Conservation (phyloP, 179 eudicot genomes). For the Beta macrorhiza region DNA sequence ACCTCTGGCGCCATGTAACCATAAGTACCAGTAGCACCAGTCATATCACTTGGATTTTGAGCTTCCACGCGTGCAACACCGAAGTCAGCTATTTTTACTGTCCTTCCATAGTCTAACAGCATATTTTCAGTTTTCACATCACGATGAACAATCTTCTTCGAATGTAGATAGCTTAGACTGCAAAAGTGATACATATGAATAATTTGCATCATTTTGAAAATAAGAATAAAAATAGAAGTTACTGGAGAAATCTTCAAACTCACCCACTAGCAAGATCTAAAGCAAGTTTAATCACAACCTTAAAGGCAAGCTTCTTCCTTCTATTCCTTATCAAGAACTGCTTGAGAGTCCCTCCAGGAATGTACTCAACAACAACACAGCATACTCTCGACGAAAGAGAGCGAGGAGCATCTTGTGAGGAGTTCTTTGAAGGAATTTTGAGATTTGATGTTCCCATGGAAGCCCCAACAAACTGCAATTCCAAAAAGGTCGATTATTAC, state of each 20-base stretch:
- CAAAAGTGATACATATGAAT: constrained; percentile 5
- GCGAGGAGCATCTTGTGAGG: constrained; percentile 19
- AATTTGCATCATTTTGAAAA: background rate
- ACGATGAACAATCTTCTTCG: constrained; percentile 50
- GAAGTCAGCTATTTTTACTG: constrained; percentile 44
- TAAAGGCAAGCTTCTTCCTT: constrained; percentile 41
- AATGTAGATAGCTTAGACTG: constrained; percentile 43
- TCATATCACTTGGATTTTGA: constrained; percentile 48
- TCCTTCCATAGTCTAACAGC: constrained; percentile 33
- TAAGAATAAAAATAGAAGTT: background rate
- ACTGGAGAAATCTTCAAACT: background rate
- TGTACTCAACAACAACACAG: constrained; percentile 50
- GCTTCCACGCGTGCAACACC: constrained; percentile 55
- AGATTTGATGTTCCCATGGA: constrained; percentile 51
- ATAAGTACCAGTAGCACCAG: constrained; percentile 47
- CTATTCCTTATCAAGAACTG: constrained; percentile 39
- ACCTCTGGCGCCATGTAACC: constrained; percentile 59
- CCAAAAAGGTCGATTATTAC: background rate
- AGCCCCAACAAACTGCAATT: constrained; percentile 48
- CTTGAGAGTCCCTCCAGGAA: constrained; percentile 47
- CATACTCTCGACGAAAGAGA: constrained; percentile 40
- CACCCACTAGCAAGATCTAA: constrained; percentile 49
- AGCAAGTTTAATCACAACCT: constrained; percentile 43
- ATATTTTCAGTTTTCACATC: constrained; percentile 51
- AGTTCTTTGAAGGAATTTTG: constrained; percentile 33